Conservation (phyloP, 495 filamentous ascomycete genomes). For the Aspergillus bridgeri region DNA sequence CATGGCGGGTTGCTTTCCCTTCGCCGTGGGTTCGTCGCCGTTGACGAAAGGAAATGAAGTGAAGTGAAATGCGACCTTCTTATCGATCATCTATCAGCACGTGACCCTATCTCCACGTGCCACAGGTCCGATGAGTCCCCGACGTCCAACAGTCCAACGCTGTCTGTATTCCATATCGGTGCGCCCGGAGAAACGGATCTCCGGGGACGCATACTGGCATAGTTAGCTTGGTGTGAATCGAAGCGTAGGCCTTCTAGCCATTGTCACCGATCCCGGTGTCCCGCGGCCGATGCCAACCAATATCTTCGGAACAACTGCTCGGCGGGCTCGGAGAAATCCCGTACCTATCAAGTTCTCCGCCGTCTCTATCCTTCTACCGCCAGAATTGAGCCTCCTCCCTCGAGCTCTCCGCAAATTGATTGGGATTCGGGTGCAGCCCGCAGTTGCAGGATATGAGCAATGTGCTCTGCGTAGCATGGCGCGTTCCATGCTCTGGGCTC, state of each 20-base stretch:
- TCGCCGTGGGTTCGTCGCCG: background rate
- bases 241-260: no score
- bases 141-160: no score
- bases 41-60: background rate
- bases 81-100: constrained; percentile 14
- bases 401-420: background rate
- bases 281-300: background rate
- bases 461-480: constrained; percentile 45
- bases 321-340: constrained; percentile 15
- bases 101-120: constrained; percentile 9
- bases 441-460: constrained; percentile 45
- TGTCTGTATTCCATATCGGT: no score
- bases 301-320: constrained; percentile 18
- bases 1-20: constrained; percentile 23
- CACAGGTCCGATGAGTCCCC: no score
- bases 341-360: background rate
- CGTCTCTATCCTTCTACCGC: background rate
- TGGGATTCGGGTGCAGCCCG: constrained; percentile 9
- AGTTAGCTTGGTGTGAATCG: no score
- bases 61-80: background rate
- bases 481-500: constrained; percentile 42
- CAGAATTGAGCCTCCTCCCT: background rate
- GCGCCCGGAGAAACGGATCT: no score
- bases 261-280: no score
- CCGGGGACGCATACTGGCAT: no score